A percentile compares a stretch with the other conserved stretches of the same genome.
Conservation (phyloP, 345 rosid species). For the Brassica juncea region DNA sequence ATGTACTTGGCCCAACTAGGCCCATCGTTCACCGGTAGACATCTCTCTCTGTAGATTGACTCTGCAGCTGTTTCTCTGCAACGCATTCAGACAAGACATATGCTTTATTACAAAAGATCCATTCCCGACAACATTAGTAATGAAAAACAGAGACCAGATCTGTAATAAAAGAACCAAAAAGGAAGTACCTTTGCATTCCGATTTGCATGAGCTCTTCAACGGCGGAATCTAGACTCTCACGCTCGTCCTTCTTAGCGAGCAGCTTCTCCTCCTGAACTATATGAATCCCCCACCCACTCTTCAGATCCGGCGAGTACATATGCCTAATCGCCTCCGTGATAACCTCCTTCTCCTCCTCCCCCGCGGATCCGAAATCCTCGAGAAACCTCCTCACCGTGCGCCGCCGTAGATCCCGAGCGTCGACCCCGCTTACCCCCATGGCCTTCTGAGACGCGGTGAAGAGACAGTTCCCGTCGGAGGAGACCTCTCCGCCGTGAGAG, state of each 20-base stretch:
- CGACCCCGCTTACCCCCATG: conserved; percentile 69
- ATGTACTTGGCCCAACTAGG: conserved; percentile 95
- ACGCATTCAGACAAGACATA: not conserved
- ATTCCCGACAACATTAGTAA: not conserved
- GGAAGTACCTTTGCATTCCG: conserved; percentile 79
- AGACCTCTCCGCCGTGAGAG: conserved; percentile 92
- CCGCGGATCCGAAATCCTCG: conserved; percentile 70
- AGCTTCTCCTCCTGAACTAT: conserved; percentile 90
- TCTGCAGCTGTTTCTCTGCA: conserved; percentile 92
- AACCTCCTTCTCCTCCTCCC: conserved; percentile 47
- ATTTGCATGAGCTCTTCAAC: conserved; percentile 78
- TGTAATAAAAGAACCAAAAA: not conserved
- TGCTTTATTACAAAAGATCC: not conserved
- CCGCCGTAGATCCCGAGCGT: conserved; percentile 73
- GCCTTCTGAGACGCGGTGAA: conserved; percentile 90
- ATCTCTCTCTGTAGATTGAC: conserved; percentile 90
- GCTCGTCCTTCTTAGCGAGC: conserved; percentile 72
- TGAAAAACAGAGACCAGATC: conserved; percentile 31
- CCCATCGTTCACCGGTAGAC: conserved; percentile 79
- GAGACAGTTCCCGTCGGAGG: conserved; percentile 93
- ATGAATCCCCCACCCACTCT: conserved; percentile 96
- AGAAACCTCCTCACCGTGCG: conserved; percentile 72
- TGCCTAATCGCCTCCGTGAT: conserved; percentile 66
- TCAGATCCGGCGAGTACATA: conserved; percentile 98
- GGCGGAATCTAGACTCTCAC: conserved; percentile 67